Percentiles rank a stretch among this genome's conserved stretches.
These are phyloP conservation scores for Ceratobasidium sp. DNA, from an alignment of 1,284 basidiomycete genomes.

Conservation along the genomic window DNA sequence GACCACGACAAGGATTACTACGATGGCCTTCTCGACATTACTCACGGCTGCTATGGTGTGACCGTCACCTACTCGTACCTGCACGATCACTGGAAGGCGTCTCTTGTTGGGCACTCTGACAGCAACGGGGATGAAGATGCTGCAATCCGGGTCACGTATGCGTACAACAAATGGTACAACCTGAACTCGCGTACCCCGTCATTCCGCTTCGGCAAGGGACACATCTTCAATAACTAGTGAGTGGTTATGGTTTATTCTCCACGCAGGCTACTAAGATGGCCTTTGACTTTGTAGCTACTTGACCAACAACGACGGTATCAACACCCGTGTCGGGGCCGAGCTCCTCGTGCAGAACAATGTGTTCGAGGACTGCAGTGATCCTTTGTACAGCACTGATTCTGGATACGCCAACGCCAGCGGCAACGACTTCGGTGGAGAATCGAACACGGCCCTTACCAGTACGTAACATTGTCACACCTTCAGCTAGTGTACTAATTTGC, in stretches of 20 bases:
- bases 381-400: conserved; percentile 1
- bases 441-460: neutral
- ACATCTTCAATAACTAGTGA: conserved; percentile 59
- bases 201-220: conserved; percentile 55
- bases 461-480: neutral
- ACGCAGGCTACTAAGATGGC: no score
- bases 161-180: conserved; percentile 50
- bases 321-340: conserved; percentile 62
- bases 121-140: conserved; percentile 54
- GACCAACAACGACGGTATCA: conserved; percentile 64
- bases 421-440: neutral
- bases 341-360: conserved; percentile 63
- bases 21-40: conserved; percentile 47
- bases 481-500: neutral
- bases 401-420: conserved; percentile 14
- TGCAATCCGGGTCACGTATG: conserved; percentile 36
- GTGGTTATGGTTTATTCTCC: neutral
- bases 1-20: conserved; percentile 60
- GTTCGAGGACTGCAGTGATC: conserved; percentile 49
- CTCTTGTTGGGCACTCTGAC: conserved; percentile 63
- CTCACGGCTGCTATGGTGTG: conserved; percentile 61
- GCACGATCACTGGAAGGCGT: conserved; percentile 62
- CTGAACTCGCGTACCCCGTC: conserved; percentile 52
- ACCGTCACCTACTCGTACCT: conserved; percentile 61
- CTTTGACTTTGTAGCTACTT: conserved; percentile 53